Conservation (phyloP, 495 filamentous ascomycete species). For the Trichoderma reesei region DNA sequence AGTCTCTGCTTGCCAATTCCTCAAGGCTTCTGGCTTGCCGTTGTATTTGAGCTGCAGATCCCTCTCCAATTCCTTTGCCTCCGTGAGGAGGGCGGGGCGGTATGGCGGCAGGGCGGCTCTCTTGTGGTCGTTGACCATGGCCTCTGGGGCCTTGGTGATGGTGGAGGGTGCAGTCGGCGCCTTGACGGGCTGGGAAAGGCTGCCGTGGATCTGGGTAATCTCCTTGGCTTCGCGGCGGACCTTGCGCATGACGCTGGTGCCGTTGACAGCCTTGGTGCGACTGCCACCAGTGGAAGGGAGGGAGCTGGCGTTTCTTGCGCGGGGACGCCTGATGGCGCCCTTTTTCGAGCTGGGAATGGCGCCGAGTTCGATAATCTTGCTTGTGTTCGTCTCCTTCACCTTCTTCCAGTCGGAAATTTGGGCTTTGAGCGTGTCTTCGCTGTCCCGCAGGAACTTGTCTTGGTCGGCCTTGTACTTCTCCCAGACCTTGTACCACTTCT, state of each 20-base stretch:
- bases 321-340: conserved; percentile 4
- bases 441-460: conserved; percentile 32
- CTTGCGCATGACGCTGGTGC: conserved; percentile 19
- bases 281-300: conserved; percentile 18
- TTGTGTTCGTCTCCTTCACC: conserved; percentile 21
- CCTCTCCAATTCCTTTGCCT: neutral
- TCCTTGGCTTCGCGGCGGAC: conserved; percentile 23
- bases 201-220: conserved; percentile 13
- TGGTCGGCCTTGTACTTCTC: conserved; percentile 24
- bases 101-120: conserved; percentile 20
- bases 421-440: conserved; percentile 21
- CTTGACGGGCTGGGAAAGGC: neutral
- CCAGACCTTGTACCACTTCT: conserved; percentile 19
- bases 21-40: neutral
- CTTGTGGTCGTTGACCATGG: conserved; percentile 27
- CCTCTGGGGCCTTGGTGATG: conserved; percentile 26
- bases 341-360: neutral
- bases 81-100: neutral
- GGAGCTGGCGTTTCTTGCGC: neutral
- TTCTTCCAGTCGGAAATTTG: conserved; percentile 19
- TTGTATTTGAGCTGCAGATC: too few species aligned
- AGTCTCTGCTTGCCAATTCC: neutral
- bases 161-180: neutral
- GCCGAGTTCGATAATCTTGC: conserved; percentile 17
- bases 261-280: conserved; percentile 20